Conservation (phyloP, 2,329 filamentous ascomycete species). For the Diaporthe batatas region DNA sequence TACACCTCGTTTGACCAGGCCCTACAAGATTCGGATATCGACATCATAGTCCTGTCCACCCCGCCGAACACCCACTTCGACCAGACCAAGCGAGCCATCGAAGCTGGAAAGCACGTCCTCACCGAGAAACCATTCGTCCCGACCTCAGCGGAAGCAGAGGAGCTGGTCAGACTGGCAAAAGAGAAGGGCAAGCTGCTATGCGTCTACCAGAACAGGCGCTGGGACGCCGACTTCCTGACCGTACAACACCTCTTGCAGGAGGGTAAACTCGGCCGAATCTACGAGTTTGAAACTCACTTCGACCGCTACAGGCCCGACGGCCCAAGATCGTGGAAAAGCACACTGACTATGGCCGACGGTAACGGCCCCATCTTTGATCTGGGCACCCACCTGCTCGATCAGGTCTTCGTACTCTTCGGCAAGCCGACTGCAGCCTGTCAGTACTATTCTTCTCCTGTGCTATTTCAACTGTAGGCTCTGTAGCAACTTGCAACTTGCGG, state of each 20-base stretch:
- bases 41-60: slow-evolving; percentile 79
- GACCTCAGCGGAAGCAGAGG: slow-evolving; percentile 74
- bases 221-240: slow-evolving; percentile 83
- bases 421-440: slow-evolving; percentile 71
- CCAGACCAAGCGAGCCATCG: slow-evolving; percentile 74
- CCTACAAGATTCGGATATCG: slow-evolving; percentile 73
- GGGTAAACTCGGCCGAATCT: slow-evolving; percentile 75
- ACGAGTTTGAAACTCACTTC: slow-evolving; percentile 85
- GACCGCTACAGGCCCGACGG: slow-evolving; percentile 77
- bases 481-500: too few species aligned
- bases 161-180: slow-evolving; percentile 69
- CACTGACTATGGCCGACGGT: slow-evolving; percentile 69
- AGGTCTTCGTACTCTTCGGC: slow-evolving; percentile 79
- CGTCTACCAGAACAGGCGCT: slow-evolving; percentile 83
- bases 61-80: slow-evolving; percentile 79
- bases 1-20: slow-evolving; percentile 74
- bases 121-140: slow-evolving; percentile 89
- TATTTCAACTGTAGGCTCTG: too few species aligned
- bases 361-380: slow-evolving; percentile 80
- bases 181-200: slow-evolving; percentile 67
- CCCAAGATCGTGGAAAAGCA: slow-evolving; percentile 76
- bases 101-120: slow-evolving; percentile 81
- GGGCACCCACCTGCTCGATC: slow-evolving; percentile 82
- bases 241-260: slow-evolving; percentile 72
- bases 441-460: too few species aligned